Base-by-base conservation (phyloP, 1,284 basidiomycete species). In the Fomitopsis pinicola region DNA sequence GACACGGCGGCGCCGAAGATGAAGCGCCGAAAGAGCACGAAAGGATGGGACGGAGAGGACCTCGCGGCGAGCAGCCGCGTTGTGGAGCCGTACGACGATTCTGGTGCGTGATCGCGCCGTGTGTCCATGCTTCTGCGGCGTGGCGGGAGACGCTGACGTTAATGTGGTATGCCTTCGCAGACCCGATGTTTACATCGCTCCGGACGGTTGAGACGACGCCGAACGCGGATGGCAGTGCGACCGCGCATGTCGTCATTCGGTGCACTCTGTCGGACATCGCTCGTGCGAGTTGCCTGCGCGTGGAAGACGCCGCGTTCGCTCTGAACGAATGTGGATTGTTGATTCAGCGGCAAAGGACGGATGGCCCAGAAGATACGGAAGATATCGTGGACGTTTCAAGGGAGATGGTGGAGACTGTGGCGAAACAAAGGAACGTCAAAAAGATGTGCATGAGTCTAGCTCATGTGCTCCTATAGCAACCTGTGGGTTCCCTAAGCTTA, bases 261-360 rank as follows among this genome's bases (percentile, higher is more conserved):
- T 89, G 90, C 68, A 87, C 88, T 12, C 79, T 95, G 17, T 77
- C 78, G 14, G 85, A 92, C 38, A 84, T 98, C 60, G 88, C 93
- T 3, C 78, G 80, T 12, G 91, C 91, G 14, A 94, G 93, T 46
- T 88, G 92, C 73, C 76, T 98, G 58, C 83, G 94, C 2, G 73
- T 87, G 0, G 95, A 98, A 64, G 96, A 98, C 71, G 85, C 89
- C 0, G 89, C 93, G 0, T 93, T 95, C 72, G 91, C 95, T 1
- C 76, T 98, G 59, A 88, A 91, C 59, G 94, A 97, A 72, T 89
- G 91, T 58, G 94, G 95, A 17, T 77, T 98, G 60, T 78, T 97
- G 19, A 76, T 64, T 8, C 69, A 68, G 38, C 64, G 70, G 30
- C 60, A 66, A 61, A 64, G 58, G 26, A 58, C 54, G 28, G 63